phyloP scores from a whole-genome alignment of 2,329 filamentous ascomycete genomes.

The Apiospora arundinis region DNA sequence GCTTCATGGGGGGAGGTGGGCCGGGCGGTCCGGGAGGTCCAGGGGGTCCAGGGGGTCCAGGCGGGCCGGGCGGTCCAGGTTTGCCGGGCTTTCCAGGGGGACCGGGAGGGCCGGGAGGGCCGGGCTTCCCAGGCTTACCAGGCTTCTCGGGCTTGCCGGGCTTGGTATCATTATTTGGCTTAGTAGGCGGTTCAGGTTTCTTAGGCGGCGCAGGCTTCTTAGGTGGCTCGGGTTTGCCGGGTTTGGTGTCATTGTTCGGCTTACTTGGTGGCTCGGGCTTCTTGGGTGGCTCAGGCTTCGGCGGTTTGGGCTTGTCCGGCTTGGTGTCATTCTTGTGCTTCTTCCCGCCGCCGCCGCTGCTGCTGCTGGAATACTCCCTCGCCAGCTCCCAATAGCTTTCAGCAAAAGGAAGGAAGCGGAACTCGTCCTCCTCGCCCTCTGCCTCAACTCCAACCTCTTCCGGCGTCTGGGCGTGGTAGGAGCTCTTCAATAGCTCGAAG shows the following conservation, averaged over 20 bases:
- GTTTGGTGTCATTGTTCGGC: not conserved
- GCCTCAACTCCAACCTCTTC: not conserved
- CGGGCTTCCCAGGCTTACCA: not conserved
- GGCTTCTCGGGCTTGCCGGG: not conserved
- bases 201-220: not conserved
- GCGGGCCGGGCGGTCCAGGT: not conserved
- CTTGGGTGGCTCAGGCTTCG: not conserved
- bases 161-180: too few species aligned
- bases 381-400: constrained; percentile 9
- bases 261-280: not conserved
- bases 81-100: not conserved
- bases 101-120: not conserved
- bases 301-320: too few species aligned
- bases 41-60: not conserved
- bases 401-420: not conserved
- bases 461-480: not conserved
- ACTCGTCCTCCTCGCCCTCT: not conserved
- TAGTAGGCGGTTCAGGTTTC: not conserved
- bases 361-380: not conserved
- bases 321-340: not conserved
- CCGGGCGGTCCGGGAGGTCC: not conserved
- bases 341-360: not conserved
- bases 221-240: not conserved
- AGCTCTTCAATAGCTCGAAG: constrained; percentile 27
- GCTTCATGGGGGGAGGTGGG: not conserved